Evolutionary conservation across 2,329 filamentous ascomycete species (phyloP).

Genomic region (Fusarium sp.): DNA sequence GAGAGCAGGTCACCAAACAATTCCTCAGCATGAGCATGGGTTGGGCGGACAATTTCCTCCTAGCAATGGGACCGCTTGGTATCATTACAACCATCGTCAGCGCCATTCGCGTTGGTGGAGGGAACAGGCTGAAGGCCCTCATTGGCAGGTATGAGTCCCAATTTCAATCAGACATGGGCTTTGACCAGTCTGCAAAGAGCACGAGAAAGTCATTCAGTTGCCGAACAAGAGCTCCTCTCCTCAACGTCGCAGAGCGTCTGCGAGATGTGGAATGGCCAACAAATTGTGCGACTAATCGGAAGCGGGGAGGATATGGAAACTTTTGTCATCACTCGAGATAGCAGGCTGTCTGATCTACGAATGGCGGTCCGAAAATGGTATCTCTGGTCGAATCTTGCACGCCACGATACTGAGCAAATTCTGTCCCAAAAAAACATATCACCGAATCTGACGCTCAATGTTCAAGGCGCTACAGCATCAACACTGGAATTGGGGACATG

Average conservation of each 20-base stretch:
- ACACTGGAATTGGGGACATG: neutral
- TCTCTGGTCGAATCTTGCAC: too few relatives aligned
- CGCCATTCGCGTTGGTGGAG: constrained; percentile 59
- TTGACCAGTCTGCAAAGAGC: neutral
- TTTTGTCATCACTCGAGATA: neutral
- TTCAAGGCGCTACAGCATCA: neutral
- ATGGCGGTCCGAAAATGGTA: too few relatives aligned
- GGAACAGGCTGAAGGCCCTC: constrained; percentile 55
- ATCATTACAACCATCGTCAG: constrained; percentile 58
- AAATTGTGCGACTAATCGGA: neutral
- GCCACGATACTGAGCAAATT: too few relatives aligned
- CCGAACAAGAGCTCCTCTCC: neutral
- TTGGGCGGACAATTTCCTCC: constrained; percentile 57
- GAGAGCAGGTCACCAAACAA: constrained; percentile 60
- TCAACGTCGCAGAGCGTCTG: neutral
- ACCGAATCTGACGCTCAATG: neutral
- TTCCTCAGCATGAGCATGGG: constrained; percentile 55
- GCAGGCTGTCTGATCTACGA: neutral
- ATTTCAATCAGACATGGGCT: neutral
- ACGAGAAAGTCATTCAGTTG: neutral
- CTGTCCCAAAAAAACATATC: neutral
- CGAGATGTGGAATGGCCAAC: neutral
- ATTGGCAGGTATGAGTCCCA: constrained; percentile 49
- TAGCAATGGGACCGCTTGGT: constrained; percentile 59
- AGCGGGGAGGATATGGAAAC: neutral